Base-by-base conservation (phyloP, 225 moss, liverwort and hornwort genomes). In the Marchantia paleacea region DNA sequence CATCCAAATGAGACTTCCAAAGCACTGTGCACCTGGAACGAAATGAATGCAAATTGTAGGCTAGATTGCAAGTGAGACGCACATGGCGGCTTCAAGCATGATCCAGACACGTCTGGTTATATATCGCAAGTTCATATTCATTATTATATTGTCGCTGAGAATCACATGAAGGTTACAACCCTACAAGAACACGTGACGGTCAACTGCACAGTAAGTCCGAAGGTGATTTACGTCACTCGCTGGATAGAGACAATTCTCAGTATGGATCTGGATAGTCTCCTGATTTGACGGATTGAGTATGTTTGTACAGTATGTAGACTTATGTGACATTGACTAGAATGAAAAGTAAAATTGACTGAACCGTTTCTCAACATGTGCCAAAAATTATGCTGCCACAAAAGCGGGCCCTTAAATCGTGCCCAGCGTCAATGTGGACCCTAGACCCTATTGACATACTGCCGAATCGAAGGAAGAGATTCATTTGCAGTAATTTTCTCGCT, bases 101-200 rank as follows among this genome's bases (percentile, higher is more conserved):
- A 72, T 19, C 50, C 20, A 12, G 20, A 0, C 72, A 72, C 72
- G 72, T 8, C 68, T 12, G 30, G 6, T 28, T 68, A 16, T 72
- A 49, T 47, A 49, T 15, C 7, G 14, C 11, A 14, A 26, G 12
- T 31, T 0, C 12, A 26, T 26, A 69, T 39, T 39, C 39, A 39
- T 10, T n/a, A 18, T 10, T n/a, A 66, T n/a, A n/a, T 16, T 66
- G 57, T 24, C n/a, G 1, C 66, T 18, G 24, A n/a, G 66, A 66
- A 24, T 66, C 66, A n/a, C 24, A 28, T 66, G 66, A 31, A 22
- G 19, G 11, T 20, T 51, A n/a, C 8, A 72, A 24, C 10, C n/a
- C 7, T n/a, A 52, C 52, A n/a, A 51, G 51, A 49, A 72, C 72
- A 72, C 72, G 72, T 72, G 72, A 51, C 20, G 50, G 52, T 72